Evolutionary conservation across 805 yeast genomes (phyloP), one percentile per base, ranked within the genome.

Genomic region (Wickerhamiella spandovensis): DNA sequence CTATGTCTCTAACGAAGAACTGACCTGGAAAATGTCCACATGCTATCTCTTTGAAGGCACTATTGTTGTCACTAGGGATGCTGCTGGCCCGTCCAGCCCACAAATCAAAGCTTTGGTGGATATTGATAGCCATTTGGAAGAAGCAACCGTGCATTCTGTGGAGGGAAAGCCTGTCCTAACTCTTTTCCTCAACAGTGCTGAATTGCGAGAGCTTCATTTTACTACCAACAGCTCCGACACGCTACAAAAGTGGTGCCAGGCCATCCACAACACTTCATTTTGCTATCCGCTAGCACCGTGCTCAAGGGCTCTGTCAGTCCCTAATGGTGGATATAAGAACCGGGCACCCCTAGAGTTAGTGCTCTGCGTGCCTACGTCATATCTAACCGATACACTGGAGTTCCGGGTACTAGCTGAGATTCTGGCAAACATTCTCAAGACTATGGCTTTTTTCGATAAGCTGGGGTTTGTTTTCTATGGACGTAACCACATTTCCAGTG

Each of bases 221-320:
- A 45, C 41, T 10, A 24, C 48, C 9, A 32, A 28, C 4, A 49
- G 49, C 7, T 30, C 18, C 1, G 51, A 51, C 5, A 35, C 18
- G 1, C 50, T 43, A 4, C 8, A 18, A 7, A 35, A 46, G 32
- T 54, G 56, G 56, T n/a, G 30, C n/a, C 37, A 21, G 2, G 54
- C 51, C 1, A 15, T 54, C 6, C 15, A 21, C 8, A 32, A 51
- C 21, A 47, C 47, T 1, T 5, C 17, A 10, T 42, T 39, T 12
- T 44, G 48, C 23, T 54, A 51, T 17, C 56, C 56, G 7, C 28
- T 51, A 2, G 42, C 44, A 20, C 56, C 53, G 12, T 12, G 45
- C 7, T 22, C 43, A 5, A 35, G 21, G 24, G 6, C 24, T 3
- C 39, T 13, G 42, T 17, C 17, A 23, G 24, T 13, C 10, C 17